Conservation (phyloP, 257 asterid genomes). For the Oldenlandia corymbosa region DNA sequence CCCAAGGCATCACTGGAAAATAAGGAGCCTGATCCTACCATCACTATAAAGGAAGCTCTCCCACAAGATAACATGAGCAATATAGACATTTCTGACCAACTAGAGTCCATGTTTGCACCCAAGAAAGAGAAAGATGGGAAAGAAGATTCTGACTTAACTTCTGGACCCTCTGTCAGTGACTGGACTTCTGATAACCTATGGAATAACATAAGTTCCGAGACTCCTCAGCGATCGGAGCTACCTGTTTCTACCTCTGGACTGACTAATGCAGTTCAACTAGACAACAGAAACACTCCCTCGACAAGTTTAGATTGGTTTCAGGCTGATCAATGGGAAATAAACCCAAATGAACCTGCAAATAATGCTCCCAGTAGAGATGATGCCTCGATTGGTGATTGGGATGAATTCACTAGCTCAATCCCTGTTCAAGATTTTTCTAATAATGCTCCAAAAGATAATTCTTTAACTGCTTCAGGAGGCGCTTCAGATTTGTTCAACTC, state of each 20-base stretch:
- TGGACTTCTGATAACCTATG: conserved; percentile 49
- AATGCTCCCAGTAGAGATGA: conserved; percentile 23
- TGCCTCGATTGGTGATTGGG: conserved; percentile 53
- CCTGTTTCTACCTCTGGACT: conserved; percentile 27
- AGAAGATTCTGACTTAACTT: conserved; percentile 26
- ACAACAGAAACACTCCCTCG: conserved; percentile 20
- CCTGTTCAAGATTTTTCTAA: conserved; percentile 36
- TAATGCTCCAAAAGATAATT: conserved; percentile 29
- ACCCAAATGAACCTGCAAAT: conserved; percentile 24
- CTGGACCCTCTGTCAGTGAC: conserved; percentile 38
- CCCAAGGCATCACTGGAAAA: conserved; percentile 26
- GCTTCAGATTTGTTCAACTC: conserved; percentile 37
- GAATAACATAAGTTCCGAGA: conserved; percentile 38
- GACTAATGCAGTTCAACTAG: conserved; percentile 23
- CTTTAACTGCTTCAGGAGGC: conserved; percentile 27
- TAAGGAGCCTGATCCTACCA: conserved; percentile 33
- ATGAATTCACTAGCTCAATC: conserved; percentile 56
- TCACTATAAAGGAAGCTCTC: conserved; percentile 26
- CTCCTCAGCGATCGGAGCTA: conserved; percentile 25
- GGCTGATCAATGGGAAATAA: conserved; percentile 36
- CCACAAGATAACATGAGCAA: conserved; percentile 19
- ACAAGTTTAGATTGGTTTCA: conserved; percentile 48
- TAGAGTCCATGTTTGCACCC: conserved; percentile 61
- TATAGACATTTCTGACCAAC: conserved; percentile 32
- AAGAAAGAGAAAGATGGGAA: conserved; percentile 31